Evolutionary conservation across 768 basidiomycete species (phyloP), one percentile per base, ranked within the genome.

Genomic region (Peribolospora baueri): DNA sequence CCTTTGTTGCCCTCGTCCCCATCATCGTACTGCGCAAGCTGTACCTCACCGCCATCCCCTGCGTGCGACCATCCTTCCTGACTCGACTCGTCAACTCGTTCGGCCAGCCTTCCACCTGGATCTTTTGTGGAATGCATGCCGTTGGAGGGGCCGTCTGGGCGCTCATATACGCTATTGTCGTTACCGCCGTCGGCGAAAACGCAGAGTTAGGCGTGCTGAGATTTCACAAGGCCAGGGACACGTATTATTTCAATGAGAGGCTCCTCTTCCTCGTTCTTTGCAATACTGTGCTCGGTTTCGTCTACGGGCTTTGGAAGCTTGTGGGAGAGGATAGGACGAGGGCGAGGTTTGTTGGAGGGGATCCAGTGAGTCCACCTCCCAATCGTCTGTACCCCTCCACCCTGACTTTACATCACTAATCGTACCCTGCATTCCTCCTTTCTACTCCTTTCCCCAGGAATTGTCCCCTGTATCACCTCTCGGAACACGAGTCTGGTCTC

Each of bases 211-310:
- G 43, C 37, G 37, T 36, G 4, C 3, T 2, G 2, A 1, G 2
- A 0, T 5, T 1, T 3, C 38, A 11, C 50, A 60, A 57, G 7
- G 57, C 25, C 25, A 25, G 59, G 1, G 59, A 58, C 14, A 36
- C 55, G 4, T 57, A 57, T 53, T 51, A 56, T 43, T n/a, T 60
- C 25, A 60, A 60, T 46, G 60, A 60, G 56, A 45, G 60, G 38
- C 52, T 55, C 5, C 39, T 60, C 46, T 42, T 51, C 38, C 56
- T 60, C 25, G 49, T 39, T 1, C 6, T 60, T 2, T 39, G 56
- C 10, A 54, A 60, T 11, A 40, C 40, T 36, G 50, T 48, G 3
- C 42, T 58, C n/a, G 60, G 25, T 25, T 25, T 50, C 1, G 48
- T 7, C 2, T 46, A 25, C 8, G 60, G 54, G 4, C 53, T 54